A percentile compares a stretch with the other conserved stretches of the same genome.
These are phyloP conservation scores for Venturia asperata DNA, from an alignment of 2,329 filamentous ascomycete species.

Conservation along the genomic window DNA sequence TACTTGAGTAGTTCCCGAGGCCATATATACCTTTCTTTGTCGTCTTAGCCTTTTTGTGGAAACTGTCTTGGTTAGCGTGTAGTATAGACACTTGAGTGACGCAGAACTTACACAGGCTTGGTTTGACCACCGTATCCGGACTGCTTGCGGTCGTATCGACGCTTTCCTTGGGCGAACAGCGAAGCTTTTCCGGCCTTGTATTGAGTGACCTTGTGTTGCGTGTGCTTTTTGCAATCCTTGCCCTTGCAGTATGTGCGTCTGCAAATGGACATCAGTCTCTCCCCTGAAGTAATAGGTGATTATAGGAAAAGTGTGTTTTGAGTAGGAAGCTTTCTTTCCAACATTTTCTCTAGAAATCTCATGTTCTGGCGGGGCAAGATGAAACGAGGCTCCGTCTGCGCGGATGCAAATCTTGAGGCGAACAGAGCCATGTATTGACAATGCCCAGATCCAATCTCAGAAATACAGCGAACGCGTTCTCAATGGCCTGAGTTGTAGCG, in stretches of 20 bases:
- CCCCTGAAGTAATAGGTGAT: background rate
- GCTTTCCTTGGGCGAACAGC: constrained; percentile 97
- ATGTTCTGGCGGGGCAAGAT: background rate
- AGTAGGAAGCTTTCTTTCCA: background rate
- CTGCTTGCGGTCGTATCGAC: constrained; percentile 99
- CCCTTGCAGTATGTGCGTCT: constrained; percentile 97
- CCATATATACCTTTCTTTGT: constrained; percentile 70
- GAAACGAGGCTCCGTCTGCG: background rate
- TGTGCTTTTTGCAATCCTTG: constrained; percentile 72
- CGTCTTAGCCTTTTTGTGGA: constrained; percentile 99
- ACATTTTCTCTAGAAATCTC: too few relatives aligned
- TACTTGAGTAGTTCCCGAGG: too few relatives aligned
- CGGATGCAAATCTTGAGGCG: background rate
- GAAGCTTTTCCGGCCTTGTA: constrained; percentile 86
- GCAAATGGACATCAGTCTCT: constrained; percentile 21
- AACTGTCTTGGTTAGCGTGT: constrained; percentile 35
- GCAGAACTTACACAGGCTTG: constrained; percentile 63
- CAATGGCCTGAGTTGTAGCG: background rate
- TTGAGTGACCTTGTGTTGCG: constrained; percentile 61
- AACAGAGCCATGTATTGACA: background rate
- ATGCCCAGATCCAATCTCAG: background rate
- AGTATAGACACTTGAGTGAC: too few relatives aligned
- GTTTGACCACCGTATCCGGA: constrained; percentile 99
- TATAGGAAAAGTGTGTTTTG: background rate
- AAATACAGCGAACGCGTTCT: background rate